Base-by-base conservation (phyloP, 306 rosid species). In the Quercus berberidifolia region DNA sequence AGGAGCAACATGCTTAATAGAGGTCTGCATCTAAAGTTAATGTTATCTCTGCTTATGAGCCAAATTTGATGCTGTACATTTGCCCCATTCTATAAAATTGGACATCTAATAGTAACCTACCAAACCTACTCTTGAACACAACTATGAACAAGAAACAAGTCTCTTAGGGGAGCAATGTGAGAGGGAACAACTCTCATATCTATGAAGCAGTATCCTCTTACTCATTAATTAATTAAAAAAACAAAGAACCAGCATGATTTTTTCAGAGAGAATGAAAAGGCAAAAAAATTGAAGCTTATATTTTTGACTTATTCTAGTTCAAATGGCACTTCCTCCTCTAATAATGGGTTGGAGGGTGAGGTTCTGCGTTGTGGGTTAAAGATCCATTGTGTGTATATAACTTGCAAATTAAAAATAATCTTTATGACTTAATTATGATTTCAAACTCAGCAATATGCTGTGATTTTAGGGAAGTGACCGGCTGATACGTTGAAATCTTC, bases 1-100 rank as follows among this genome's bases (percentile, higher is more conserved):
- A 86, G 98, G 99, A 75, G 99, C 99, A 75, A 95, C 99, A 17
- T 95, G 98, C 88, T 92, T 95, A 19, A 86, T 93, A 84, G 99
- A 95, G 97, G 99, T 95, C 25, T 56, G 88, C 81, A 69, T 74
- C 75, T 68, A 72, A 38, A 55, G 73, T 81, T 65, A 69, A 78
- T 74, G 72, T 72, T 78, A 57, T 75, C 30, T 77, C 20, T 74
- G 26, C 78, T 57, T 54, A 14, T 59, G 56, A 38, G 43, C 72
- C 64, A 51, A 56, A 31, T 38, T 12, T 28, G 17, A 28, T 11
- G 28, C 78, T 68, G 31, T 70, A 62, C 23, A 73, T 19, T 76
- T 52, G 13, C 63, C 69, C 71, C 64, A 62, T 18, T 17, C 21
- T 69, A 63, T 63, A 6, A 64, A 70, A 30, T 46, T 46, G 57